A percentile compares a stretch with the other conserved stretches of the same genome.
These are phyloP conservation scores for Torulaspora franciscae DNA, from an alignment of 805 yeast genomes.

Conservation along the genomic window DNA sequence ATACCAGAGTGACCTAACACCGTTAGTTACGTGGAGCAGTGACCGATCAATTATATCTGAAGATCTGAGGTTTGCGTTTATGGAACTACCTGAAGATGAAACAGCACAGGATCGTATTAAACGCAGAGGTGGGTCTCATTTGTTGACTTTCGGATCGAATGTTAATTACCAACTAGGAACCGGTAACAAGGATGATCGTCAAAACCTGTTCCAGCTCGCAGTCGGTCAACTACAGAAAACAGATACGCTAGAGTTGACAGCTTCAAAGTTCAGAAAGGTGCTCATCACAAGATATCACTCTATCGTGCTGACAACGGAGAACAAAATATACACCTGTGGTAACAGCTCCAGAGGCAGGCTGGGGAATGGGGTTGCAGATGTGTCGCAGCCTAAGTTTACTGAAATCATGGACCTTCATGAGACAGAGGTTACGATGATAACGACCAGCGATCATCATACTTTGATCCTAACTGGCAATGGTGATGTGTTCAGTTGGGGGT, in stretches of 20 bases:
- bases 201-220: slow-evolving; percentile 40
- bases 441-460: slow-evolving; percentile 63
- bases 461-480: slow-evolving; percentile 50
- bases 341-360: slow-evolving; percentile 65
- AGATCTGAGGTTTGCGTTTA: slow-evolving; percentile 5
- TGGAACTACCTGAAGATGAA: slow-evolving; percentile 5
- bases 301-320: slow-evolving; percentile 49
- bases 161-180: slow-evolving; percentile 60
- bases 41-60: not conserved
- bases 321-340: slow-evolving; percentile 58
- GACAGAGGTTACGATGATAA: slow-evolving; percentile 37
- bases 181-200: slow-evolving; percentile 55
- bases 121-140: slow-evolving; percentile 50
- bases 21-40: slow-evolving; percentile 10
- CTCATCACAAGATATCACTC: slow-evolving; percentile 64
- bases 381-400: slow-evolving; percentile 43
- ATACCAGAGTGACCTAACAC: slow-evolving; percentile 4
- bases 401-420: slow-evolving; percentile 39
- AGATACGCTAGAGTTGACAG: slow-evolving; percentile 4
- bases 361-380: slow-evolving; percentile 47
- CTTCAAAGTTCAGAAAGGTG: slow-evolving; percentile 42
- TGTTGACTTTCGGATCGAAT: slow-evolving; percentile 61
- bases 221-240: slow-evolving; percentile 23
- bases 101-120: slow-evolving; percentile 4
- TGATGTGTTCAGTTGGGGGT: slow-evolving; percentile 75